Conservation (phyloP, 2,329 filamentous ascomycete genomes). For the Diaporthe capsici region DNA sequence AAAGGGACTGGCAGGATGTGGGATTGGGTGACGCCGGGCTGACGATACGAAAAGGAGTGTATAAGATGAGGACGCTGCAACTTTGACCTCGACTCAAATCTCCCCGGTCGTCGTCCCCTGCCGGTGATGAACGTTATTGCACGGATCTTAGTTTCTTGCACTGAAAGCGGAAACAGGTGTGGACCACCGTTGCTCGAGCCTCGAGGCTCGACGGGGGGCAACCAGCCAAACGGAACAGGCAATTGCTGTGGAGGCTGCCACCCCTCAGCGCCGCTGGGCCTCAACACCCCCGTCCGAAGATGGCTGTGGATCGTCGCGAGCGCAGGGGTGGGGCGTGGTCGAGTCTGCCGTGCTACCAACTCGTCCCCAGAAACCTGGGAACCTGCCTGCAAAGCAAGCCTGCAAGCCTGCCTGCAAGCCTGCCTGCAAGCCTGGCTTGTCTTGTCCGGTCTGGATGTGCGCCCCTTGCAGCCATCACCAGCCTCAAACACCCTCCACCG, state of each 20-base stretch:
- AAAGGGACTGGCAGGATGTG: constrained; percentile 1
- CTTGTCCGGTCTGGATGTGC: not conserved
- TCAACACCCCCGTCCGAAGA: not conserved
- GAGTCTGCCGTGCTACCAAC: not conserved
- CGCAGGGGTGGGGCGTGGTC: constrained; percentile 17
- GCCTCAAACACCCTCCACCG: constrained; percentile 20
- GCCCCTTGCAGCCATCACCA: constrained; percentile 31
- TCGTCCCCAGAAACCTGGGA: too few species aligned
- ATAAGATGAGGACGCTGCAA: constrained; percentile 26
- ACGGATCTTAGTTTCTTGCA: constrained; percentile 34
- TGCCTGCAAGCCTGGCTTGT: not conserved
- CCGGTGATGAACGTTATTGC: constrained; percentile 32
- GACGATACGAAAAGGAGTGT: constrained; percentile 20
- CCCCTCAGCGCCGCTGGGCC: not conserved
- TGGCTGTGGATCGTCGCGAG: constrained; percentile 8
- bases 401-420: too few species aligned
- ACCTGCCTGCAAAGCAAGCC: too few species aligned
- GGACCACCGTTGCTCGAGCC: constrained; percentile 33
- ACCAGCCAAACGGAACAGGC: constrained; percentile 32
- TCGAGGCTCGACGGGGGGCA: constrained; percentile 4
- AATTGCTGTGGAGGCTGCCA: constrained; percentile 33
- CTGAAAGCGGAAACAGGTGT: constrained; percentile 28
- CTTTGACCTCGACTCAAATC: constrained; percentile 31
- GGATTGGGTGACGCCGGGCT: constrained; percentile 19
- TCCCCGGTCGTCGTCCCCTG: constrained; percentile 23